phyloP scores from a whole-genome alignment of 768 basidiomycete species.

The Pulveroboletus sp. region DNA sequence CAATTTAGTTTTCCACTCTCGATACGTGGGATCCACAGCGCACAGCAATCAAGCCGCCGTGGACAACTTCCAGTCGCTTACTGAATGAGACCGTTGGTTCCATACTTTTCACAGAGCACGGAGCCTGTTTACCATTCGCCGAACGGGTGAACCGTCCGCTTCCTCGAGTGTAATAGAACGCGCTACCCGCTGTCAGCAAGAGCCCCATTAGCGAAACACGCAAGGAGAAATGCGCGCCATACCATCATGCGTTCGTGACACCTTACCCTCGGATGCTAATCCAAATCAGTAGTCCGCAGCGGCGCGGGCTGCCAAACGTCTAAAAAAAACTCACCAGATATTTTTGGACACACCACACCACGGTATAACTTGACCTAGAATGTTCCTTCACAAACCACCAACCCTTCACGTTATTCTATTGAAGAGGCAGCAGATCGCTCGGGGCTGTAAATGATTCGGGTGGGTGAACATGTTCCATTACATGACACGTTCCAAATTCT shows the following conservation, averaged over 20 bases:
- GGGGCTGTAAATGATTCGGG: not conserved
- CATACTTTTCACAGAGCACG: not conserved
- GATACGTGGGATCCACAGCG: not conserved
- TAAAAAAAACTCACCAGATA: not conserved
- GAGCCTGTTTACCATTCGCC: not conserved
- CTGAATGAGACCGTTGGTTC: not conserved
- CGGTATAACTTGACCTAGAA: not conserved
- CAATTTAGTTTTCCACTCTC: conserved; percentile 1
- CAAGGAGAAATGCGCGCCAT: not conserved
- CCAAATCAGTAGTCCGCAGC: not conserved
- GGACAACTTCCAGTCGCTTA: not conserved
- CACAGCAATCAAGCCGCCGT: not conserved
- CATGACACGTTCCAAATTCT: not conserved
- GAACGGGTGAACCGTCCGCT: not conserved
- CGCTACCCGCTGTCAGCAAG: not conserved
- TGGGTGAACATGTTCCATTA: not conserved
- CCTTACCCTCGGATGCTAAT: not conserved
- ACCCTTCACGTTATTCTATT: not conserved
- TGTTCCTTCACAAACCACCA: not conserved
- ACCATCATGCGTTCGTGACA: not conserved
- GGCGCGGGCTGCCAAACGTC: not conserved
- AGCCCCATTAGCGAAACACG: not conserved
- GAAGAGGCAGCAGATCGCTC: conserved; percentile 14
- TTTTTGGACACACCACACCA: not conserved
- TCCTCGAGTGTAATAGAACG: not conserved